Conservation (phyloP, 2,329 filamentous ascomycete genomes). For the Cercospora citrullina region DNA sequence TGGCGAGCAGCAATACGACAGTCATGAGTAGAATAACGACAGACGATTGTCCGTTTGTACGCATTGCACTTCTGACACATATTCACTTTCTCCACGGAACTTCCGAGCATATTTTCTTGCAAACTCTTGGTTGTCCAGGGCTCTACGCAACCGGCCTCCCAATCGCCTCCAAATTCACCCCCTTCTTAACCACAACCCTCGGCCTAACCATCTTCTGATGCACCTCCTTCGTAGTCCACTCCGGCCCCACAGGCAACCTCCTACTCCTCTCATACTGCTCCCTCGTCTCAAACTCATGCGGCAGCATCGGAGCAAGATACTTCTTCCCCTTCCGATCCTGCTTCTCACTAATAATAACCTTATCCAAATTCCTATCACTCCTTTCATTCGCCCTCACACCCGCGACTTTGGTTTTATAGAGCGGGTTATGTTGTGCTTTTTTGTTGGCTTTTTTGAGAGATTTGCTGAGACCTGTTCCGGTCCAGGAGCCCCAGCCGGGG, state of each 20-base stretch:
- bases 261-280: constrained; percentile 89
- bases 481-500: constrained; percentile 92
- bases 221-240: constrained; percentile 95
- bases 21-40: not conserved
- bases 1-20: not conserved
- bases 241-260: constrained; percentile 81
- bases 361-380: constrained; percentile 77
- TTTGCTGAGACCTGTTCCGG: constrained; percentile 76
- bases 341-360: constrained; percentile 92
- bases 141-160: constrained; percentile 70
- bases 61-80: too few relatives aligned
- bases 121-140: too few relatives aligned
- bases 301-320: constrained; percentile 80
- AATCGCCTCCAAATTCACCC: constrained; percentile 77
- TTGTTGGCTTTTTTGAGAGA: constrained; percentile 65
- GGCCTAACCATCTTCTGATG: constrained; percentile 90
- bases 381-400: constrained; percentile 75
- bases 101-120: too few relatives aligned
- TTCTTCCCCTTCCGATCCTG: constrained; percentile 85
- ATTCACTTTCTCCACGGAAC: too few relatives aligned
- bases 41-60: not conserved
- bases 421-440: constrained; percentile 51
- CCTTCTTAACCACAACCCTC: constrained; percentile 84
- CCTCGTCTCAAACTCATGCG: constrained; percentile 83
- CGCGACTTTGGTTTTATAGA: constrained; percentile 57